These are phyloP conservation scores for Trichoderma sp. DNA, from an alignment of 2,329 filamentous ascomycete genomes.

Conservation along the genomic window DNA sequence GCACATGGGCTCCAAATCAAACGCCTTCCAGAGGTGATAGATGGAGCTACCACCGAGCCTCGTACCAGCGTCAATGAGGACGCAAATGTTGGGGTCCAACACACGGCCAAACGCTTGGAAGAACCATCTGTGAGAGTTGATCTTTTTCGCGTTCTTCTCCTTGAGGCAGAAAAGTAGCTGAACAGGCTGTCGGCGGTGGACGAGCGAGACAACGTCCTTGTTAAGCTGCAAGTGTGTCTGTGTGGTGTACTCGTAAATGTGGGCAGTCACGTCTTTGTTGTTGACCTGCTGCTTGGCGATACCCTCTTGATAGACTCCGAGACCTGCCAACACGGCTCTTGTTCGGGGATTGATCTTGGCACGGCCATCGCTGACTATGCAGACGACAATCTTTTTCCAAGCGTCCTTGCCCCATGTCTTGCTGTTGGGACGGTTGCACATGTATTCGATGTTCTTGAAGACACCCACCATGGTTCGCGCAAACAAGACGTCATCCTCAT, in stretches of 20 bases:
- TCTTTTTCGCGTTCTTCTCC: slow-evolving; percentile 99
- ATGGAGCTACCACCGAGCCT: slow-evolving; percentile 92
- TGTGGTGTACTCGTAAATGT: slow-evolving; percentile 95
- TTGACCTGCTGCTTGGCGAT: slow-evolving; percentile 99
- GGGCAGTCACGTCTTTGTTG: slow-evolving; percentile 90
- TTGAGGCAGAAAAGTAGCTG: slow-evolving; percentile 98
- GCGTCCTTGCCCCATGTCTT: slow-evolving; percentile 98
- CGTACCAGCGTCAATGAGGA: slow-evolving; percentile 93
- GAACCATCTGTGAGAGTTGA: slow-evolving; percentile 99
- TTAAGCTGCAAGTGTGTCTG: slow-evolving; percentile 87
- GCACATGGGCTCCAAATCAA: slow-evolving; percentile 96
- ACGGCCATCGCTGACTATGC: slow-evolving; percentile 94
- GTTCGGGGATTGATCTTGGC: slow-evolving; percentile 95
- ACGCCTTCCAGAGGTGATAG: slow-evolving; percentile 98
- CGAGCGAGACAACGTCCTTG: slow-evolving; percentile 81
- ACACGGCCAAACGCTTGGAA: slow-evolving; percentile 95
- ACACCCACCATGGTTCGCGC: slow-evolving; percentile 95
- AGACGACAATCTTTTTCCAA: slow-evolving; percentile 99
- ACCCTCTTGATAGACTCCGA: slow-evolving; percentile 97
- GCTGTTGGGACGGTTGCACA: slow-evolving; percentile 90
- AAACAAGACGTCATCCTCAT: slow-evolving; percentile 95
- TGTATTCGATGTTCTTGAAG: slow-evolving; percentile 98
- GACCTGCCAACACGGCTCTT: slow-evolving; percentile 81
- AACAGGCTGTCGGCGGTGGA: slow-evolving; percentile 84
- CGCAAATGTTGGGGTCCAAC: slow-evolving; percentile 93